Base-by-base conservation (phyloP, 208 protist species). In the Wallacemonas sp. region DNA sequence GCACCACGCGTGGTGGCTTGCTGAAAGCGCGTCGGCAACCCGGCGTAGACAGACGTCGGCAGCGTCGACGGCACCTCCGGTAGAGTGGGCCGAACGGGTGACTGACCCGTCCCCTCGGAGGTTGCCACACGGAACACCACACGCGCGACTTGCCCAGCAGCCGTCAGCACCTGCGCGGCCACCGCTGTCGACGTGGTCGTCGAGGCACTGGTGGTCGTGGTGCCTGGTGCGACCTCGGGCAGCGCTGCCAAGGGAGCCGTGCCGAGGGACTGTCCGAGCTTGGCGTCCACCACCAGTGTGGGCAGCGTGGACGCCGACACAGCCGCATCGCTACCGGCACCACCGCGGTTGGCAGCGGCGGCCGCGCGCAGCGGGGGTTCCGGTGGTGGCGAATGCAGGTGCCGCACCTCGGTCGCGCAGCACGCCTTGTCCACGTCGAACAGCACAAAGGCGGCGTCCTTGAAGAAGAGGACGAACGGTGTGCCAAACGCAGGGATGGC, bases 401-500 rank as follows among this genome's bases (percentile, higher is more conserved):
- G 52, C 14, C 52, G 26, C 32, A 59, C 52, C 26, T 59, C 52
- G 8, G 31, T 59, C 18, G 28, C 52, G 20, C 29, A 39, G 29
- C 29, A 10, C 33, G 49, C 32, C 18, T 67, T 12, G 5, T 57
- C 33, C 4, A 88, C 22, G 61, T 94, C 77, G 50, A 91, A 90
- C 1, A 88, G 55, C 41, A 87, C 41, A 72, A 84, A 94, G 26
- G 62, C 57, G 1, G 69, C 70, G 11, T 86, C 81, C 1, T 72
- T 76, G 62, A 92, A 91, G 65, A 92, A 81, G 26, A 94, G 71
- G 26, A 78, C 77, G 10, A 70, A 76, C 28, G 81, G 61, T 33
- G 85, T 77, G 8, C 67, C 70, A 3, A 79, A 79, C 22, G 86
- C 61, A 7, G 79, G 64, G 2, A 87, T 62, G 8, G 79, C 82